Evolutionary conservation across 2,329 filamentous ascomycete genomes (phyloP).

Genomic region (Macrophomina phaseolina): DNA sequence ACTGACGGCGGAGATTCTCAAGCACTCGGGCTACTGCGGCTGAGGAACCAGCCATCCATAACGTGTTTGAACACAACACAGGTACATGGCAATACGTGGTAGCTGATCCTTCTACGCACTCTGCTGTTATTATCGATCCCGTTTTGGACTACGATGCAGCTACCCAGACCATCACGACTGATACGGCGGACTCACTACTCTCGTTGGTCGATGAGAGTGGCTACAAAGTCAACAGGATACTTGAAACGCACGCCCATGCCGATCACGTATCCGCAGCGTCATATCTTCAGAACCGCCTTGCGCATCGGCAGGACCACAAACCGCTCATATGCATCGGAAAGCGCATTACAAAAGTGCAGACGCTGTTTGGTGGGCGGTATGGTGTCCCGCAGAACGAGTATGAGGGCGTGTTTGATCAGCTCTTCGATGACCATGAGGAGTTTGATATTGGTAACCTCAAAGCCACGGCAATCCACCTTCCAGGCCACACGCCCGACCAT

Average conservation of each 20-base stretch:
- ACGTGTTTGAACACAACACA: conserved; percentile 46
- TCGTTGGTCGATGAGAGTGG: conserved; percentile 47
- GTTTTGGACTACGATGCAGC: conserved; percentile 61
- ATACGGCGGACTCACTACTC: conserved; percentile 58
- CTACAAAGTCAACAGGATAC: conserved; percentile 57
- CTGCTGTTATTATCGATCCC: conserved; percentile 64
- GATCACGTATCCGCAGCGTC: conserved; percentile 63
- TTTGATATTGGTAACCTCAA: conserved; percentile 57
- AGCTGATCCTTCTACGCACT: conserved; percentile 55
- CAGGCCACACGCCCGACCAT: conserved; percentile 65
- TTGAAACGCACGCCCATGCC: conserved; percentile 66
- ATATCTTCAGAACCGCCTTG: conserved; percentile 59
- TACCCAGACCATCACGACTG: conserved; percentile 52
- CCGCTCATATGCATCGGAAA: conserved; percentile 60
- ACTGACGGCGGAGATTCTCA: no score
- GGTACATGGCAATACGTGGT: conserved; percentile 65
- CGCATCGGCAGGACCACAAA: conserved; percentile 39
- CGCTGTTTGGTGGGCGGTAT: conserved; percentile 56
- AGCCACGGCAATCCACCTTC: conserved; percentile 58
- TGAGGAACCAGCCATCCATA: conserved; percentile 35
- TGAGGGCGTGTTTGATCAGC: conserved; percentile 54
- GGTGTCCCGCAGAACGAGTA: conserved; percentile 51
- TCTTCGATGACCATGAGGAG: conserved; percentile 58
- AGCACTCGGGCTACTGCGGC: no score
- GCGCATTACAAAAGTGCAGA: conserved; percentile 58